A percentile compares a stretch with the other conserved stretches of the same genome.
Conservation (phyloP, 768 basidiomycete genomes). For the Mycena sanguinolenta region DNA sequence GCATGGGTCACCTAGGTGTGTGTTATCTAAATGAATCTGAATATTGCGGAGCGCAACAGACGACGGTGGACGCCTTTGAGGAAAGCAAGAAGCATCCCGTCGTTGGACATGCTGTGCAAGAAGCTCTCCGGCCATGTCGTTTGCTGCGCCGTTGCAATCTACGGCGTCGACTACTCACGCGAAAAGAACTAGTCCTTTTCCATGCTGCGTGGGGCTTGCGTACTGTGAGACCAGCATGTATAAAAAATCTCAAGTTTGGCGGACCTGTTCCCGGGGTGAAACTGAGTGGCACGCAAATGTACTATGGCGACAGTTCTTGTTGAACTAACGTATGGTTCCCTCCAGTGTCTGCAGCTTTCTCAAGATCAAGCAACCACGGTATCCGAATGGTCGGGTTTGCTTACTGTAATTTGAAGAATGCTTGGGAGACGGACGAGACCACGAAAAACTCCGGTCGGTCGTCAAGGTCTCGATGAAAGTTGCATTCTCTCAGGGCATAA, state of each 20-base stretch:
- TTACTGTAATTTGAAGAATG: conserved; percentile 32
- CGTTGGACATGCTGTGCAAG: too few relatives aligned
- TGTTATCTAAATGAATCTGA: too few relatives aligned
- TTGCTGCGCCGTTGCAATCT: background rate
- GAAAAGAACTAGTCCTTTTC: conserved; percentile 16
- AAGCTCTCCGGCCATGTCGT: background rate
- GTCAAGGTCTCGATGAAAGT: conserved; percentile 29
- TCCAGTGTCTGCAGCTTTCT: conserved; percentile 23
- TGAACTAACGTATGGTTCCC: conserved; percentile 35
- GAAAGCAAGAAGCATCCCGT: too few relatives aligned
- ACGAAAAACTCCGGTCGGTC: conserved; percentile 26
- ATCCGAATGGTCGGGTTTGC: conserved; percentile 32
- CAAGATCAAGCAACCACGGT: conserved; percentile 35
- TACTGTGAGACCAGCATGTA: conserved; percentile 28
- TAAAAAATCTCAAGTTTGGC: conserved; percentile 38
- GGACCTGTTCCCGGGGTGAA: conserved; percentile 36
- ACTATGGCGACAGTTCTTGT: conserved; percentile 26
- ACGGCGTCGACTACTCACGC: conserved; percentile 27
- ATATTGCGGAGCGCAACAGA: too few relatives aligned
- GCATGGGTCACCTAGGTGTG: too few relatives aligned
- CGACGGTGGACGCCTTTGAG: too few relatives aligned
- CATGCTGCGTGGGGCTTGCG: conserved; percentile 31
- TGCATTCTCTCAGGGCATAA: too few relatives aligned
- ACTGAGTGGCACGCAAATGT: conserved; percentile 37
- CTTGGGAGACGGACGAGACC: conserved; percentile 24